A percentile compares a stretch with the other conserved stretches of the same genome.
These are phyloP conservation scores for Gonium pectorale DNA, from an alignment of 139 green algal species.

Conservation along the genomic window DNA sequence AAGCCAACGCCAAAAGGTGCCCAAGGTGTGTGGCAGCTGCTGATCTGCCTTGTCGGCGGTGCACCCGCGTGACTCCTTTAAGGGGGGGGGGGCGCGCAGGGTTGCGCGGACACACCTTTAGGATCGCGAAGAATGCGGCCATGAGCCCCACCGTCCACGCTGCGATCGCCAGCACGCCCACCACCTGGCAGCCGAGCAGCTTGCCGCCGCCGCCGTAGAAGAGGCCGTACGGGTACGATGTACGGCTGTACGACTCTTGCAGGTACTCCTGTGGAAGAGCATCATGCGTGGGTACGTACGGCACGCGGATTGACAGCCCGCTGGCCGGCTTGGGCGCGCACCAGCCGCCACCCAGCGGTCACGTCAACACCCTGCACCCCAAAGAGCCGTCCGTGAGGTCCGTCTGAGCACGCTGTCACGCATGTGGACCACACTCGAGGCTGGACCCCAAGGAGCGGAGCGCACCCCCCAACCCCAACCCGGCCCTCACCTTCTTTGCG, in stretches of 20 bases:
- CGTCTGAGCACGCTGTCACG: not conserved
- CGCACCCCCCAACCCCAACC: not conserved
- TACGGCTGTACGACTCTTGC: constrained; percentile 32
- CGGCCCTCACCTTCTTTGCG: constrained; percentile 40
- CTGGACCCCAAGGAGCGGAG: not conserved
- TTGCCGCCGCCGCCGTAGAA: constrained; percentile 57
- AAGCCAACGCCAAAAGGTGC: not conserved
- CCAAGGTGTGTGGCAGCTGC: not conserved
- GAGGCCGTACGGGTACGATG: constrained; percentile 38
- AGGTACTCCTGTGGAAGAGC: constrained; percentile 49
- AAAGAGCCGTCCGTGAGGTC: too few relatives aligned
- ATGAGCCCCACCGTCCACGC: constrained; percentile 36
- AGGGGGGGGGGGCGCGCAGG: constrained; percentile 61
- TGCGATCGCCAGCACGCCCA: constrained; percentile 38
- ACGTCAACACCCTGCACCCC: too few relatives aligned
- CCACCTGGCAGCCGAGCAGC: constrained; percentile 57
- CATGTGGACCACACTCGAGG: not conserved
- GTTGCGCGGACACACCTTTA: constrained; percentile 27
- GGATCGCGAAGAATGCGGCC: constrained; percentile 1
- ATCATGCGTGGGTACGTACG: too few relatives aligned
- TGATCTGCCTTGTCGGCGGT: too few relatives aligned
- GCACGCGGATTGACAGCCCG: too few relatives aligned
- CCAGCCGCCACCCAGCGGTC: too few relatives aligned
- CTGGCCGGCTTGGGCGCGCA: too few relatives aligned
- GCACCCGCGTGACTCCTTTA: too few relatives aligned